These are phyloP conservation scores for Patellaria atrata DNA, from an alignment of 495 filamentous ascomycete species.

Conservation along the genomic window DNA sequence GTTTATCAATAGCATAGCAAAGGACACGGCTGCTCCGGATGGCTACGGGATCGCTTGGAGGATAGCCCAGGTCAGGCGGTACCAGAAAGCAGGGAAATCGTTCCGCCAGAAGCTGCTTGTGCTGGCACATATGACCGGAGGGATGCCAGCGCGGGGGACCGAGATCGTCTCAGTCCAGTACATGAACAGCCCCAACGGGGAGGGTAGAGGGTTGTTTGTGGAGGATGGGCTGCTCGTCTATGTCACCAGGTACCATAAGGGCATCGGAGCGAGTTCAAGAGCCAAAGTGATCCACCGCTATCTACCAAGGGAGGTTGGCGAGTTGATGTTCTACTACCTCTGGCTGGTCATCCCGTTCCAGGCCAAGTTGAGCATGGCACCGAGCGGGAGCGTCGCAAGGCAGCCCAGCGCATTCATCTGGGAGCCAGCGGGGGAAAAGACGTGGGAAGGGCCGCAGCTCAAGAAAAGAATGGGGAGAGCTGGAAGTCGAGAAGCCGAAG, in stretches of 20 bases:
- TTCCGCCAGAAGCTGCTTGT: slow-evolving; percentile 15
- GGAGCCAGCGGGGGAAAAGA: too few species aligned
- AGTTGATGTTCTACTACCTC: slow-evolving; percentile 11
- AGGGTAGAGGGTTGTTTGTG: slow-evolving; percentile 2
- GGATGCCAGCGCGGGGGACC: slow-evolving; percentile 19
- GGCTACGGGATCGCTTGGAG: not conserved
- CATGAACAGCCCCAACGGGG: slow-evolving; percentile 5
- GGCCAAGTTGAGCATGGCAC: not conserved
- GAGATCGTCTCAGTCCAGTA: slow-evolving; percentile 21
- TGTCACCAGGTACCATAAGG: slow-evolving; percentile 10
- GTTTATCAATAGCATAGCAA: slow-evolving; percentile 5
- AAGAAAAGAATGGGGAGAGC: too few species aligned
- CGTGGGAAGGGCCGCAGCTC: too few species aligned
- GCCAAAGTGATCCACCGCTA: slow-evolving; percentile 14
- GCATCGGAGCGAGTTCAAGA: slow-evolving; percentile 1
- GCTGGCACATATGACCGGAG: slow-evolving; percentile 16
- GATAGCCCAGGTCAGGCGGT: too few species aligned
- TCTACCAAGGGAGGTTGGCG: slow-evolving; percentile 12
- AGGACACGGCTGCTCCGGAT: too few species aligned
- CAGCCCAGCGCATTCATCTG: too few species aligned
- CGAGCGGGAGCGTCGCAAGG: too few species aligned
- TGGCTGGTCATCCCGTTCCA: slow-evolving; percentile 9
- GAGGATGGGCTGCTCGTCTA: slow-evolving; percentile 9
- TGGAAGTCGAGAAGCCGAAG: too few species aligned
- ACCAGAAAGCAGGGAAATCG: too few species aligned